Percentiles rank a stretch among this genome's conserved stretches.
phyloP scores from a whole-genome alignment of 2,329 filamentous ascomycete species.

The Fusarium stilboides region DNA sequence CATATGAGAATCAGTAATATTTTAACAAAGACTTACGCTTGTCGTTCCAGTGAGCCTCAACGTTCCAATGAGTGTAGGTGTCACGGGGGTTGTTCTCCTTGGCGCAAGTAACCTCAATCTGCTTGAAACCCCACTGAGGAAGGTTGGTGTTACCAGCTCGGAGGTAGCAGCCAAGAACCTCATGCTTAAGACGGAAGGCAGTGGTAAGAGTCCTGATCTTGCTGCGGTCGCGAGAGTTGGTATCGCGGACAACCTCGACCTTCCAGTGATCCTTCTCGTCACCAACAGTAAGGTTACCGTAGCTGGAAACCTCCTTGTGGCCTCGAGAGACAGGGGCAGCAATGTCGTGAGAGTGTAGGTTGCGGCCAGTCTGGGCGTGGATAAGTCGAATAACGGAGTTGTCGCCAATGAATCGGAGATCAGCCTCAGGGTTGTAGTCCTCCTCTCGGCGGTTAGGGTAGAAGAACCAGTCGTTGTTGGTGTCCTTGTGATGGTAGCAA shows the following conservation, averaged over 20 bases:
- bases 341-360: slow-evolving; percentile 94
- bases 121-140: slow-evolving; percentile 99
- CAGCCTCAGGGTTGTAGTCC: slow-evolving; percentile 79
- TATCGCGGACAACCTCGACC: slow-evolving; percentile 92
- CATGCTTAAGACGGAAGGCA: slow-evolving; percentile 89
- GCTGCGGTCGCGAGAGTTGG: slow-evolving; percentile 86
- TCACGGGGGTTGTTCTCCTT: slow-evolving; percentile 94
- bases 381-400: slow-evolving; percentile 87
- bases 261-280: slow-evolving; percentile 99
- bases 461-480: slow-evolving; percentile 99
- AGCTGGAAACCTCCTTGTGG: slow-evolving; percentile 94
- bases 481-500: slow-evolving; percentile 99
- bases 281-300: slow-evolving; percentile 94
- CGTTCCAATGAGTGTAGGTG: slow-evolving; percentile 98
- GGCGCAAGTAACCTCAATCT: slow-evolving; percentile 96
- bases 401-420: slow-evolving; percentile 82
- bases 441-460: slow-evolving; percentile 89
- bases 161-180: slow-evolving; percentile 89
- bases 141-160: slow-evolving; percentile 96
- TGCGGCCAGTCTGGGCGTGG: slow-evolving; percentile 95
- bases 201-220: slow-evolving; percentile 93
- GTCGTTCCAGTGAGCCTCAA: slow-evolving; percentile 95
- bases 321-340: slow-evolving; percentile 90
- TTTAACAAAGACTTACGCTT: slow-evolving; percentile 75
- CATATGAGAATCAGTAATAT: not conserved